phyloP scores from a whole-genome alignment of 1,284 basidiomycete species.

The Cerrena zonata region DNA sequence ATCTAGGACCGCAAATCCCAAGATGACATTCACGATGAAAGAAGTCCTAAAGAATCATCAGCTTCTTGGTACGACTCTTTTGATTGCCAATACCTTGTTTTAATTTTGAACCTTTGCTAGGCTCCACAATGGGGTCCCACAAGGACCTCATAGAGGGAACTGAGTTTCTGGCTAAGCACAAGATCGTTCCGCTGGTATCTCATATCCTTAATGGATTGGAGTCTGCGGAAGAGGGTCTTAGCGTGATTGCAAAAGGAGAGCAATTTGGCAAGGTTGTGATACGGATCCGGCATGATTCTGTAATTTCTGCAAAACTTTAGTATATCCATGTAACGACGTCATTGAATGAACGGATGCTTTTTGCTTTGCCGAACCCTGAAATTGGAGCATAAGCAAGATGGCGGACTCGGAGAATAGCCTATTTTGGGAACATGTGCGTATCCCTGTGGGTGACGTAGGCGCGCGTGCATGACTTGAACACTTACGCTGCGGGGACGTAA shows the following conservation, averaged over 20 bases:
- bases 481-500: slow-evolving; percentile 1
- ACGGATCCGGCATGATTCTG: slow-evolving; percentile 22
- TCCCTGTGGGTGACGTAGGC: not conserved
- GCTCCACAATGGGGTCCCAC: slow-evolving; percentile 82
- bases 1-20: slow-evolving; percentile 59
- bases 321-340: not conserved
- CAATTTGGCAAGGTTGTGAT: slow-evolving; percentile 79
- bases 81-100: too few species aligned
- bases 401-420: not conserved
- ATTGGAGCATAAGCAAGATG: not conserved
- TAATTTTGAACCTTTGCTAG: slow-evolving; percentile 38
- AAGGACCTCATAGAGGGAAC: slow-evolving; percentile 71
- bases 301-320: not conserved
- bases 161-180: slow-evolving; percentile 61
- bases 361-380: not conserved
- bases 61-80: slow-evolving; percentile 67
- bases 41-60: slow-evolving; percentile 76
- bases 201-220: slow-evolving; percentile 68
- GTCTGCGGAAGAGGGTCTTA: slow-evolving; percentile 65
- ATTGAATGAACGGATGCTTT: not conserved
- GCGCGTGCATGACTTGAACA: not conserved
- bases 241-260: slow-evolving; percentile 51
- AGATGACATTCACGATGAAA: slow-evolving; percentile 70
- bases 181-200: slow-evolving; percentile 71
- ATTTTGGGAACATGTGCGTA: not conserved